Evolutionary conservation across 345 rosid genomes (phyloP).

Genomic region (Atalantia buxifolia): DNA sequence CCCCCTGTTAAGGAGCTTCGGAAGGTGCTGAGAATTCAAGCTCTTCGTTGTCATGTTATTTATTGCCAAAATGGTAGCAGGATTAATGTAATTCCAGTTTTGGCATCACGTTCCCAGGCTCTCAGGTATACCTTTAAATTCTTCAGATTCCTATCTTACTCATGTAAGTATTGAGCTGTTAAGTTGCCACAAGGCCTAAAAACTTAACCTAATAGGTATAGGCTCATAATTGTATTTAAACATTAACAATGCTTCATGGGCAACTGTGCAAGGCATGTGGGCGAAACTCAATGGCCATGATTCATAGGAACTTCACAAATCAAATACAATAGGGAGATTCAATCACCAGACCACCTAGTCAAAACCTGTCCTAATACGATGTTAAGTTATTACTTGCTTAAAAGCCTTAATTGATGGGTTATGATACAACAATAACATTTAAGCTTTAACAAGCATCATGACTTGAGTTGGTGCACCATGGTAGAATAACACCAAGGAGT

Average conservation of each 20-base stretch:
- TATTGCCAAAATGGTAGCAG: conserved; percentile 80
- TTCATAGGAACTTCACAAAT: neutral
- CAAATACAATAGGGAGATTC: neutral
- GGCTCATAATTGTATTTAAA: neutral
- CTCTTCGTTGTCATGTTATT: conserved; percentile 78
- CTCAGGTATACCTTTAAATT: conserved; percentile 46
- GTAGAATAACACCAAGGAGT: neutral
- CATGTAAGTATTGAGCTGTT: neutral
- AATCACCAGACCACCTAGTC: neutral
- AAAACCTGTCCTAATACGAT: neutral
- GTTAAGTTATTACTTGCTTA: neutral
- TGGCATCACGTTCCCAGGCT: conserved; percentile 91
- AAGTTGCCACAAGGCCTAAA: neutral
- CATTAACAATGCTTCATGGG: neutral
- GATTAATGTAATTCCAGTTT: conserved; percentile 76
- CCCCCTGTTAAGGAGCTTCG: conserved; percentile 82
- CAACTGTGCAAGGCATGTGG: neutral
- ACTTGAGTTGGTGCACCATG: neutral
- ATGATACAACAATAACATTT: no score
- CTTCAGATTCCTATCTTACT: neutral
- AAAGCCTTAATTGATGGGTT: neutral
- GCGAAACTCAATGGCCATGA: neutral
- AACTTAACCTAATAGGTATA: neutral
- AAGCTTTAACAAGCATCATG: neutral
- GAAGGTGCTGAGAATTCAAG: conserved; percentile 83